These are phyloP conservation scores for Symbiodinium natans DNA, from an alignment of 73 alveolate genomes.

Conservation along the genomic window DNA sequence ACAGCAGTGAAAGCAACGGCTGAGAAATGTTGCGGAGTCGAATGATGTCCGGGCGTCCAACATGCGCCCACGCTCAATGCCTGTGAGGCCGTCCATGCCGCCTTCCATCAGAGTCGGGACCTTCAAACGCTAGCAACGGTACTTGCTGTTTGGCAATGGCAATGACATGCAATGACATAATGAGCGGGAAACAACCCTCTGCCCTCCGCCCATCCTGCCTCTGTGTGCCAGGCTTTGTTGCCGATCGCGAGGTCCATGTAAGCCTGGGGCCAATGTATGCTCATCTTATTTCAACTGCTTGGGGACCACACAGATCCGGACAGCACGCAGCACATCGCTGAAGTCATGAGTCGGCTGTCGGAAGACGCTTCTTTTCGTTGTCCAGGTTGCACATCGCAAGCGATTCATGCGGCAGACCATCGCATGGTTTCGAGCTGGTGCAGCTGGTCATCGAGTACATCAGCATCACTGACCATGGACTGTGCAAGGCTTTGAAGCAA, in stretches of 20 bases:
- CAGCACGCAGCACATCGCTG: no score
- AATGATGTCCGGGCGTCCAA: background rate
- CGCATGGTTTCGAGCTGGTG: constrained; percentile 74
- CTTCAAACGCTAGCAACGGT: background rate
- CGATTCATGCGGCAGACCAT: constrained; percentile 43
- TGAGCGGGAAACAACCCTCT: no score
- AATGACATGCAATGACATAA: no score
- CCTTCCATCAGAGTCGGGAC: constrained; percentile 92
- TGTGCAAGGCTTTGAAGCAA: constrained; percentile 69
- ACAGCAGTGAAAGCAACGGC: no score
- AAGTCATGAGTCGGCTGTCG: no score
- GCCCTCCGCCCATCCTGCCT: constrained; percentile 15
- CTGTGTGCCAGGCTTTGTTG: constrained; percentile 83
- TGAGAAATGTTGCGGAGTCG: no score
- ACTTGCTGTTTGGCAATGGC: no score
- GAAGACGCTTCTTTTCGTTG: background rate
- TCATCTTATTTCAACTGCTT: no score
- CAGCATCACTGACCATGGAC: constrained; percentile 28
- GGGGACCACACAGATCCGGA: no score
- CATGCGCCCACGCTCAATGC: constrained; percentile 84
- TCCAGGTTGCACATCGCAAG: background rate
- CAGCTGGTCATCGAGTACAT: constrained; percentile 46
- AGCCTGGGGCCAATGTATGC: background rate
- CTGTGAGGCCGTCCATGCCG: constrained; percentile 80
- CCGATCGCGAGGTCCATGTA: constrained; percentile 75